Evolutionary conservation across 257 asterid genomes (phyloP), one percentile per base, ranked within the genome.

Genomic region (Gentiana dahurica): DNA sequence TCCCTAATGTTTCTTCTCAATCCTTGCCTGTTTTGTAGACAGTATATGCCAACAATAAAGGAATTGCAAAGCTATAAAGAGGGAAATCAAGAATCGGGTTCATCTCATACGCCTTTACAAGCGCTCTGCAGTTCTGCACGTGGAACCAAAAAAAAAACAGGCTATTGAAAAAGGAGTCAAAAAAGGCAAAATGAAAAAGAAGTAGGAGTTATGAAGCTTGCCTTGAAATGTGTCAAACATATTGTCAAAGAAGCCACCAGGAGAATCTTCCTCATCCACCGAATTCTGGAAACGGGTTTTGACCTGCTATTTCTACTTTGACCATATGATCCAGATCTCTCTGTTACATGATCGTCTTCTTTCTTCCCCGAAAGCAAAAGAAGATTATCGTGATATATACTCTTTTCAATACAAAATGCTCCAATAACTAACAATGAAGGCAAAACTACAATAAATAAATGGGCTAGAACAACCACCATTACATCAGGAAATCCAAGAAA

Each of bases 401-500:
- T 94, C 54, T 77, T 69, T 73, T 92, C 99, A 74, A 85, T 80
- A 63, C 78, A 81, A 58, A 92, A 59, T 35, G 61, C 78, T 54
- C 72, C 62, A 37, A 73, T 73, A 46, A 72, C 71, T 44, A 70
- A 53, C 11, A 72, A 47, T 13, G 89, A 62, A 45, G 99, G 99
- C 68, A 88, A 73, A 67, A 88, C 80, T 41, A 88, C 82, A 13
- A 88, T 63, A 57, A 56, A 68, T 47, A 92, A 83, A 80, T 92
- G 97, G 9, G 84, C 81, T 73, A 88, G 78, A 68, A 92, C 94
- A 13, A 92, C 80, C 66, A 85, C 95, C 95, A 92, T 75, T 58
- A 84, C 77, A 74, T 92, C 99, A 5, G 99, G 95, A 74, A 68
- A 80, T 59, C 99, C 99, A 48, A 81, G 68, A 72, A 71, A 85